Base-by-base conservation (phyloP, 2,329 filamentous ascomycete species). In the Calonectria multiphialidica region DNA sequence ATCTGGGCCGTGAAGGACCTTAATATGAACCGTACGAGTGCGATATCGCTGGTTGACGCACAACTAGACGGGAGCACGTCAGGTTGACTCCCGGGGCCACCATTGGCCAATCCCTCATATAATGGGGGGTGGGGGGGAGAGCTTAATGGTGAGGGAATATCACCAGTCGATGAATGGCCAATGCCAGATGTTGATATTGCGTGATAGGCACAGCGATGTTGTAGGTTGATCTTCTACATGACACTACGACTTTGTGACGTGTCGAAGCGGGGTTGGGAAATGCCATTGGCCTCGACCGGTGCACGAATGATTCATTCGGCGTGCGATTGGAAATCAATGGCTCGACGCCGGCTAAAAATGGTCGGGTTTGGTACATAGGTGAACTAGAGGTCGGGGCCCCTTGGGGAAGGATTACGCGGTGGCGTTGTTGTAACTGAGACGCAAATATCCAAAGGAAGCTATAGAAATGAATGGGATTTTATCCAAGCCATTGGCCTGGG, bases 171-270 rank as follows among this genome's bases (percentile, higher is more conserved):
- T 66, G 25, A 15, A 49, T 59, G 7, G 37, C 35, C 40, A n/a
- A 49, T 37, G 53, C 37, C 16, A 44, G 35, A 37, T 37, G 57
- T n/a, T 50, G 53, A 23, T 33, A 73, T 73, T 73, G 71, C 71
- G 71, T 71, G 68, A 71, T 71, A 44, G 25, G 33, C 37, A 47
- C 65, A 49, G 61, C 61, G 35, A 50, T 62, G 65, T 49, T 55
- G 37, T 49, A 50, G 67, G 50, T 40, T 18, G 33, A n/a, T 5
- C 42, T 40, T 42, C n/a, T 59, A 70, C 45, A 53, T 55, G 44
- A 4, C 47, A 47, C 42, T 69, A 47, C 49, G 37, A 45, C 40
- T 49, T 44, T 61, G 47, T 67, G 71, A 72, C 71, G 71, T 72
- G 71, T 71, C 71, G 45, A 61, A 42, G 45, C 23, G 45, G 59